Evolutionary conservation across 2,329 filamentous ascomycete genomes (phyloP).

Genomic region (Pseudocercospora vitis): DNA sequence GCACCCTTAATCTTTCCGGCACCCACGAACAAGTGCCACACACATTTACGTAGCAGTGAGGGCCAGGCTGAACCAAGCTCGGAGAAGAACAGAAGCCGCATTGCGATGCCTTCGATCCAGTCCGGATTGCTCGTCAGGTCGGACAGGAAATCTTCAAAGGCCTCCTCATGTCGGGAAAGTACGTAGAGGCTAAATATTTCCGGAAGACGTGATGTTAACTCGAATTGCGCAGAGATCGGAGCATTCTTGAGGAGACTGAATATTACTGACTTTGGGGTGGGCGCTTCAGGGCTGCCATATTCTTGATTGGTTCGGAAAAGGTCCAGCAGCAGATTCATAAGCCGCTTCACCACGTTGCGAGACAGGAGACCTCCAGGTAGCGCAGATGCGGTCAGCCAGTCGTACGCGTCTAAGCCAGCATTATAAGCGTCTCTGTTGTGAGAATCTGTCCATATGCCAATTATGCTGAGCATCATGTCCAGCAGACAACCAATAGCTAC

Average conservation of each 20-base stretch:
- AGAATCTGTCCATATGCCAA: slow-evolving; percentile 61
- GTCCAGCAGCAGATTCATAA: slow-evolving; percentile 68
- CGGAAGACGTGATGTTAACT: slow-evolving; percentile 68
- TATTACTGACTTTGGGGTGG: slow-evolving; percentile 67
- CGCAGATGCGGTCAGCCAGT: slow-evolving; percentile 68
- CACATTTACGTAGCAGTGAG: slow-evolving; percentile 78
- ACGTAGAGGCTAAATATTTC: slow-evolving; percentile 77
- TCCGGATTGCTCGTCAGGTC: slow-evolving; percentile 70
- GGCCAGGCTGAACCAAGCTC: slow-evolving; percentile 80
- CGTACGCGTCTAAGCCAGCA: slow-evolving; percentile 72
- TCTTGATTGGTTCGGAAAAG: slow-evolving; percentile 66
- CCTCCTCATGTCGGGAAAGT: slow-evolving; percentile 76
- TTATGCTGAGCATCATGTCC: slow-evolving; percentile 65
- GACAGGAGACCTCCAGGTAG: slow-evolving; percentile 71
- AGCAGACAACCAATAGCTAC: slow-evolving; percentile 67
- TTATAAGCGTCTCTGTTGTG: slow-evolving; percentile 61
- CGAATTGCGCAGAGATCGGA: slow-evolving; percentile 71
- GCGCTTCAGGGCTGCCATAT: slow-evolving; percentile 58
- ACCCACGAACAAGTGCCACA: slow-evolving; percentile 93
- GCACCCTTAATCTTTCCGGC: slow-evolving; percentile 70
- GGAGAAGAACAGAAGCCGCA: slow-evolving; percentile 74
- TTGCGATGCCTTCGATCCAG: slow-evolving; percentile 77
- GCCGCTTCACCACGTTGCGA: slow-evolving; percentile 62
- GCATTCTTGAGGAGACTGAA: slow-evolving; percentile 69
- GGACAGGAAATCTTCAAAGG: slow-evolving; percentile 80